Evolutionary conservation across 345 rosid genomes (phyloP).

Genomic region (Gossypium arboreum): DNA sequence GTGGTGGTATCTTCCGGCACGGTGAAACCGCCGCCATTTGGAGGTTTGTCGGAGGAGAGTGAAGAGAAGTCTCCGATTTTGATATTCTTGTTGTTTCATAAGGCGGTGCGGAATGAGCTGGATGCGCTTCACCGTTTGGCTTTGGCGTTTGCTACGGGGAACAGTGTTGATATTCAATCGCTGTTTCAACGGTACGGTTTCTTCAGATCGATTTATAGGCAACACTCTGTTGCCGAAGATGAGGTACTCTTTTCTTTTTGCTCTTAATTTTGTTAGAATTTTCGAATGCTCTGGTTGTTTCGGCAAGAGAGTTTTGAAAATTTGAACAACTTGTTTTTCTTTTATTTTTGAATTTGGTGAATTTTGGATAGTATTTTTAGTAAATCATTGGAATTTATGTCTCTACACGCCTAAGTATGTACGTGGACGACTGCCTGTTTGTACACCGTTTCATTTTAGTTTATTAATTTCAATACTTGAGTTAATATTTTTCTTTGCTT

Average conservation of each 20-base stretch:
- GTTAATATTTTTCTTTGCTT: neutral
- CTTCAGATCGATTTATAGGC: constrained; percentile 64
- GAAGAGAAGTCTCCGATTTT: constrained; percentile 70
- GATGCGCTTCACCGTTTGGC: constrained; percentile 75
- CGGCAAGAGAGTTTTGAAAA: neutral
- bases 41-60: constrained; percentile 25
- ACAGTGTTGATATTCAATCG: constrained; percentile 43
- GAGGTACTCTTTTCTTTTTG: constrained; percentile 46
- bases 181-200: constrained; percentile 57
- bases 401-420: neutral
- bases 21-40: constrained; percentile 26
- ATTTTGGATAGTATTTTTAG: neutral
- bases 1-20: constrained; percentile 32
- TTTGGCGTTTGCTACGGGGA: constrained; percentile 65
- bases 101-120: constrained; percentile 79
- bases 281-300: constrained; percentile 18
- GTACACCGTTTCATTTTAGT: neutral
- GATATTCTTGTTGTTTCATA: constrained; percentile 73
- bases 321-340: neutral
- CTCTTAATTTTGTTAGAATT: neutral
- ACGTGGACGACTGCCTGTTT: neutral
- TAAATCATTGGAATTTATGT: neutral
- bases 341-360: constrained; percentile 5
- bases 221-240: constrained; percentile 85
- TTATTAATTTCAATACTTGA: neutral